Base-by-base conservation (phyloP, 1,139 yeast species). In the Neolecta irregularis region DNA sequence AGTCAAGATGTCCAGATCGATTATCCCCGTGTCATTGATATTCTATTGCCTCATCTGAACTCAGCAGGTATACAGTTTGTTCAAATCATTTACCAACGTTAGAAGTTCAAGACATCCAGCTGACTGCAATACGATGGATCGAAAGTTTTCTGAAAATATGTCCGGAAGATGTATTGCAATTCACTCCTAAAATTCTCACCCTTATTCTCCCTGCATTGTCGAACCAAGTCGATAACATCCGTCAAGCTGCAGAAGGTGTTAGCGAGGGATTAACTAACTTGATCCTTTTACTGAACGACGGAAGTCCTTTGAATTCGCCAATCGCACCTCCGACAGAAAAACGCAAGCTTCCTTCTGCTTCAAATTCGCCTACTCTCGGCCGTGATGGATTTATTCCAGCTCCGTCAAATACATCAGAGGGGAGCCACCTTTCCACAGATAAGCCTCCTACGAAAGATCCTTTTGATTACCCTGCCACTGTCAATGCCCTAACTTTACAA, bases 121-220 rank as follows among this genome's bases (percentile, higher is more conserved):
- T 74, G 22, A 80, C 79, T 8, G 81, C 80, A 0, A 60, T 88
- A 35, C 71, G 71, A 37, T 91, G 99, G 99, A 58, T 91, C 15
- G 75, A 72, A 38, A 74, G 74, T 16, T 62, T 88, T 29, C 56
- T 91, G 26, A 71, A 68, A 17, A 72, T 85, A 9, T 72, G 91
- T 0, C 91, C 96, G 0, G 62, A 65, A 16, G 76, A 85, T 35
- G 74, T 88, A 43, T 61, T 79, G 24, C 72, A 76, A 24, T 74
- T 65, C 40, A 61, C 71, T 33, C 74, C 81, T 3, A 64, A 72
- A 37, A 54, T 75, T 11, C 50, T 75, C 20, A 59, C 75, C 2
- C 66, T 72, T 1, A 51, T 75, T 25, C 54, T 75, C 30, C 68
- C 74, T 12, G 61, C 70, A 1, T 62, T 69, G 54, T 67, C 78